Base-by-base conservation (phyloP, 495 filamentous ascomycete species). In the Hyphodiscus hymeniophilus region DNA sequence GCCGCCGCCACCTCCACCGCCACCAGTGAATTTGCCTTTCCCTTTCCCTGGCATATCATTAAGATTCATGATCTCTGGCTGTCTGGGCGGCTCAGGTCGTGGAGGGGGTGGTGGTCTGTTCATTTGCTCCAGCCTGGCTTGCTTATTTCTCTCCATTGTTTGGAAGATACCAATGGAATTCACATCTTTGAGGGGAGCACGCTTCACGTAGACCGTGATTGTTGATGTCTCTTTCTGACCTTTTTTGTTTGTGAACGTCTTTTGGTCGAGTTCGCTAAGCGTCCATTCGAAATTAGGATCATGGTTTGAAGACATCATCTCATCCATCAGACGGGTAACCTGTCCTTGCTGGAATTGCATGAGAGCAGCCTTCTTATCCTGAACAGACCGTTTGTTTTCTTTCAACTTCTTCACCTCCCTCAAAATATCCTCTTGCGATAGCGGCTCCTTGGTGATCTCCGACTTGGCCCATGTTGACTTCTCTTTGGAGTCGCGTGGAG, bases 351-450 rank as follows among this genome's bases (percentile, higher is more conserved):
- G 47, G 38, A 23, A 28, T 15, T 31, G 40, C 7, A 11, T 22
- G 3, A 60, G 40, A 5, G 38, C 47, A 7, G 30, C 18, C 33
- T 49, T 57, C 23, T 55, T 57, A 1, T 57, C 47, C 10, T 42
- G 22, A 10, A 57, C 47, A 31, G 47, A 36, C 20, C 44, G 32
- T 16, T 34, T 32, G 3, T 10, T 35, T 30, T 57, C 42, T 40
- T 46, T 42, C 16, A 57, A 45, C 32, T 33, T 54, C 46, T 52
- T 60, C 34, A 60, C 50, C 12, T 52, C 16, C 26, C 45, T 49
- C 3, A 33, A 15, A 21, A 60, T 54, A 8, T 54, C 54, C 15
- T 50, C 44, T 20, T 57, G 48, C 8, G 42, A 3, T 11, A 48
- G 31, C 15, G 18, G 28, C 38, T 55, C 57, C 15, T 57, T 35